Evolutionary conservation across 768 basidiomycete genomes (phyloP).

Genomic region (Steccherinum ochraceum): DNA sequence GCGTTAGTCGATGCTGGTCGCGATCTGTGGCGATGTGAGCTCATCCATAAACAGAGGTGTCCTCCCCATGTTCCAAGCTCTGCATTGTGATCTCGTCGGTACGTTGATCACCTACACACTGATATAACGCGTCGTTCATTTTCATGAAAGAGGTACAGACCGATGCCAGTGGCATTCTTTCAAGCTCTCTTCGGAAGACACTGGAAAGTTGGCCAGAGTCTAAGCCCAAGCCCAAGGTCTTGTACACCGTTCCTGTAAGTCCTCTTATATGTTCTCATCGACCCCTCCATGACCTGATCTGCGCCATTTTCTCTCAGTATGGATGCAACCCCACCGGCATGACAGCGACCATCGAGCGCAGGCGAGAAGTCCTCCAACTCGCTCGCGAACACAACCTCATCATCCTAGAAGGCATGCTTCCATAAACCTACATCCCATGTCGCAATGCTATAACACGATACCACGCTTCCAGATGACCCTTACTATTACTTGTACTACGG

Average conservation of each 20-base stretch:
- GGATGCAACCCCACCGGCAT: slow-evolving; percentile 89
- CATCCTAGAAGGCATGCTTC: slow-evolving; percentile 74
- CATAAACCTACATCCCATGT: too few species aligned
- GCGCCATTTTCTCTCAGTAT: slow-evolving; percentile 37
- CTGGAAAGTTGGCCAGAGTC: slow-evolving; percentile 71
- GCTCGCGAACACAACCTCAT: slow-evolving; percentile 72
- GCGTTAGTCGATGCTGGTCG: slow-evolving; percentile 38
- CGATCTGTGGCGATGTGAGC: not conserved
- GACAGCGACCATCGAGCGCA: slow-evolving; percentile 64
- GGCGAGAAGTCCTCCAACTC: slow-evolving; percentile 68
- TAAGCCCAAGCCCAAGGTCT: slow-evolving; percentile 70
- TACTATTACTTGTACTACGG: slow-evolving; percentile 80
- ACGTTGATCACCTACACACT: slow-evolving; percentile 13
- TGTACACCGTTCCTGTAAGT: slow-evolving; percentile 76
- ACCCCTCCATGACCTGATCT: not conserved
- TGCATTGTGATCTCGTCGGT: slow-evolving; percentile 58
- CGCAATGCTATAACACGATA: not conserved
- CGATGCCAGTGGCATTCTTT: slow-evolving; percentile 66
- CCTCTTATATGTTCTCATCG: not conserved
- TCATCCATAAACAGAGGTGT: slow-evolving; percentile 44
- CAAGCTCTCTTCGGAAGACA: slow-evolving; percentile 53
- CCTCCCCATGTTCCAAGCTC: slow-evolving; percentile 53
- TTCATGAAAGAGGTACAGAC: slow-evolving; percentile 71
- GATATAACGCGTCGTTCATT: not conserved
- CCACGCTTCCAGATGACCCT: slow-evolving; percentile 57